Evolutionary conservation across 768 basidiomycete species (phyloP), one percentile per base, ranked within the genome.

Genomic region (Imleria badia): DNA sequence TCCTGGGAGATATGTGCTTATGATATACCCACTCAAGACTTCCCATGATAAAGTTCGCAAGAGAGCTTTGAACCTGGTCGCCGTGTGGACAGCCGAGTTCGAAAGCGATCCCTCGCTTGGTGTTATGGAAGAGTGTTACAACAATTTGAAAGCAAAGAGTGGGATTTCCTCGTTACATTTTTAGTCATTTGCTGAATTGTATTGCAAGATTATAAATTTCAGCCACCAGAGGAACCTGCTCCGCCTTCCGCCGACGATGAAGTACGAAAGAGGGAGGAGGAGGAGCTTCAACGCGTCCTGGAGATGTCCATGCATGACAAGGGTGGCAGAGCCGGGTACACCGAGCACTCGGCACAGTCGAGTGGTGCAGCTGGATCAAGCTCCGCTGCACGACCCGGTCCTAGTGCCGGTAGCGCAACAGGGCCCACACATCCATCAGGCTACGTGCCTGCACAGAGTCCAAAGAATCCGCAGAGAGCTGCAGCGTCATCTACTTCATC

Each of bases 241-340:
- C 89, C 90, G 0, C 86, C 83, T 1, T 66, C 81, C 0, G 82
- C 85, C 14, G 90, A 91, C 57, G 92, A 93, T 56, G 91, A 91
- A 13, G 82, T 84, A 40, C 81, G 90, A 13, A 78, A 91, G 13
- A 81, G 82, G 55, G 96, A 98, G 67, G 96, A 98, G 64, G 96
- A 96, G 65, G 96, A 98, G 61, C 84, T 98, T 3, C 91, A 94
- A 65, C 84, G 94, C 6, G 96, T 87, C 0, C 77, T 98, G 26
- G 94, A 96, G 66, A 85, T 97, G 75, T 92, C 89, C n/a, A 87
- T 94, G 75, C 85, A 87, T 51, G 94, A 98, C 67, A 89, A 87
- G 59, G 94, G 94, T 12, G 94, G 94, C 1, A 79, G 91, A 45
- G 62, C 66, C 6, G 75, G 79, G 33, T 86, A 85, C 80, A 58